Percentiles rank a stretch among this genome's conserved stretches.
phyloP scores from a whole-genome alignment of 2,329 filamentous ascomycete genomes.

The Beauveria brongniartii region DNA sequence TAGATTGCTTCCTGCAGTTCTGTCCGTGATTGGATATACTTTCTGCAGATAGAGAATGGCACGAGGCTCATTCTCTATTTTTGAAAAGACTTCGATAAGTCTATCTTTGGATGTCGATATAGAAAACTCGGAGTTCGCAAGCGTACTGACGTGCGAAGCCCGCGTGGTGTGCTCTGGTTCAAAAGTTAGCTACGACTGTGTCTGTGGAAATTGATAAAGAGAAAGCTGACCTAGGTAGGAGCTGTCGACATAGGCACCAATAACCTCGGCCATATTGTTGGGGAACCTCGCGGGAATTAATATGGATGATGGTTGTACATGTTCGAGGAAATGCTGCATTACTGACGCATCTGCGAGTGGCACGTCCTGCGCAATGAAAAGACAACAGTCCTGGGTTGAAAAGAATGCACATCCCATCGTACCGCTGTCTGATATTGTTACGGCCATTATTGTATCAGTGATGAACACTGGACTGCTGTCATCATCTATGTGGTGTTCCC shows the following conservation, averaged over 20 bases:
- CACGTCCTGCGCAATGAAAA: slow-evolving; percentile 73
- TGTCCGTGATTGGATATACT: not conserved
- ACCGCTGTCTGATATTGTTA: slow-evolving; percentile 63
- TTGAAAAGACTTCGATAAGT: not conserved
- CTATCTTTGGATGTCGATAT: not conserved
- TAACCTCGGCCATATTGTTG: slow-evolving; percentile 26
- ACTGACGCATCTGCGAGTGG: slow-evolving; percentile 59
- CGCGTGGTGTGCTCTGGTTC: not conserved
- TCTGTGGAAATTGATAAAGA: not conserved
- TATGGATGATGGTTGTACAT: slow-evolving; percentile 47
- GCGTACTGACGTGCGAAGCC: not conserved
- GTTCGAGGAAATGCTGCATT: slow-evolving; percentile 51
- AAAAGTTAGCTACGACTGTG: not conserved
- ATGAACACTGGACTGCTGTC: slow-evolving; percentile 28
- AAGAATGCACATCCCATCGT: slow-evolving; percentile 82
- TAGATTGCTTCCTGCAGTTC: no score
- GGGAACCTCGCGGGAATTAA: slow-evolving; percentile 42
- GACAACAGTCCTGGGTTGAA: slow-evolving; percentile 55
- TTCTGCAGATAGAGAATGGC: not conserved
- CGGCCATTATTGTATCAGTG: slow-evolving; percentile 66
- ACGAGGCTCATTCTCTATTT: not conserved
- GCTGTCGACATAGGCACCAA: slow-evolving; percentile 18
- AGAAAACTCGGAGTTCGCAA: not conserved
- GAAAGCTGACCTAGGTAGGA: slow-evolving; percentile 10
- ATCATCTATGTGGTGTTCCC: not conserved